Base-by-base conservation (phyloP, 2,329 filamentous ascomycete genomes). In the Byssoonygena ceratinophila region DNA sequence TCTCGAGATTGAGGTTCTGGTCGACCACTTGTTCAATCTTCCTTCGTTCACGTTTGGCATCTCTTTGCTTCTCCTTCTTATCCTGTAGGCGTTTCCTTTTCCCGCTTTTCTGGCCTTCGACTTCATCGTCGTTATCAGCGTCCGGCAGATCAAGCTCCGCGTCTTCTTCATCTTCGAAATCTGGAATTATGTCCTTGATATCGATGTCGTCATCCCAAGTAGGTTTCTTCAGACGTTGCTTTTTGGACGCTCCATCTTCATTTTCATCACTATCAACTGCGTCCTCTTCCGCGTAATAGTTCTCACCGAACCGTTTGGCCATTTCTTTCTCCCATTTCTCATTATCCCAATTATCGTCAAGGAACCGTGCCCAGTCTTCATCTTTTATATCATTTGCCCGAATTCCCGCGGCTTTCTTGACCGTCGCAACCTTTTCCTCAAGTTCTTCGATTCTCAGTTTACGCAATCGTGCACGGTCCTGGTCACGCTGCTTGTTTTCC, bases 131-230 rank as follows among this genome's bases (percentile, higher is more conserved):
- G 7, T 65, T 66, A 0, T 69, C 68, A 8, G 67, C 73, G 57
- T 83, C 79, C 4, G 80, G 79, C 1, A 84, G 70, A 1, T 71
- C 71, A 54, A 85, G 69, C 1, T 72, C 71, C 18, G 80, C 78
- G 46, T 75, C 56, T n/a, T 65, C 62, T 71, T 80, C 79, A 23
- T 87, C 85, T 18, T 87, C 81, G 64, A 94, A 95, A 56, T 94
- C 87, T 1, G 88, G 89, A 25, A 95, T 74, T 47, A 96, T 77
- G 66, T 95, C 91, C 56, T 85, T 88, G 72, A 98, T 97, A 65
- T 97, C 90, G 61, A 98, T 96, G 65, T 98, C 92, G 63, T 97
- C 89, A 61, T 96, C 87, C 85, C 91, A 98, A 57, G 82, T 86
- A 8, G 87, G 88, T 71, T 94, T 94, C 76, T 87, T 88, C 8